Conservation (phyloP, 2,329 filamentous ascomycete species). For the Colletotrichum sp. region DNA sequence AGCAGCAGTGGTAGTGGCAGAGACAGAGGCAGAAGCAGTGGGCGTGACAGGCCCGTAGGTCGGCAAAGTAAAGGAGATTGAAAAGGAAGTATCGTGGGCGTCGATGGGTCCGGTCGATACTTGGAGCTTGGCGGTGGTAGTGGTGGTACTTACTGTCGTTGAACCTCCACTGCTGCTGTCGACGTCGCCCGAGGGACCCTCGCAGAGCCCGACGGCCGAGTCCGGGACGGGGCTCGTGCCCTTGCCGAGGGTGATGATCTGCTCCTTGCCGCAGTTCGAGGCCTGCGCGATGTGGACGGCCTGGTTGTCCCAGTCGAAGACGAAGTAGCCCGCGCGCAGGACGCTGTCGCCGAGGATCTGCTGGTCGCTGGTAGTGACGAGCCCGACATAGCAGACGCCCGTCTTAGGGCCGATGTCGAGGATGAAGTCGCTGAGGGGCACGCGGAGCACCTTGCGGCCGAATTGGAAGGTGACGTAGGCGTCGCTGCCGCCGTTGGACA, state of each 20-base stretch:
- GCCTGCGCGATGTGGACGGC: conserved; percentile 46
- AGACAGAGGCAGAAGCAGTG: not conserved
- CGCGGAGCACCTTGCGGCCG: conserved; percentile 41
- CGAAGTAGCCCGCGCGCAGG: conserved; percentile 49
- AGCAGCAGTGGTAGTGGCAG: not conserved
- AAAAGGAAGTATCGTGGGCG: not conserved
- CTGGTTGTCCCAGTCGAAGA: conserved; percentile 51
- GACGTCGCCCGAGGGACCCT: conserved; percentile 26
- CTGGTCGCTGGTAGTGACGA: conserved; percentile 43
- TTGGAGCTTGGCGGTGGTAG: not conserved
- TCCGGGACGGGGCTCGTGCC: conserved; percentile 36
- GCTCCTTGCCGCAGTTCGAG: conserved; percentile 41
- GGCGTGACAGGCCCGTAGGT: not conserved
- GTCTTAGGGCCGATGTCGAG: conserved; percentile 40
- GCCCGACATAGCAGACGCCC: conserved; percentile 46
- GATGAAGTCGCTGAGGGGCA: conserved; percentile 55
- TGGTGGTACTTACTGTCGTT: not conserved
- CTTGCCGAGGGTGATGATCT: conserved; percentile 40
- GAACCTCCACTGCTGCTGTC: conserved; percentile 3
- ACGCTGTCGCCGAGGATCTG: conserved; percentile 50
- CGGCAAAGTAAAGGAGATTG: not conserved
- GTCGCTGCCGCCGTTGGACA: conserved; percentile 33
- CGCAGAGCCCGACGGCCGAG: conserved; percentile 37
- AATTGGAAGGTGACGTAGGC: conserved; percentile 53
- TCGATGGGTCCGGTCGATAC: not conserved